Conservation (phyloP, 2,329 filamentous ascomycete species). For the Ophiosphaerella narmari region DNA sequence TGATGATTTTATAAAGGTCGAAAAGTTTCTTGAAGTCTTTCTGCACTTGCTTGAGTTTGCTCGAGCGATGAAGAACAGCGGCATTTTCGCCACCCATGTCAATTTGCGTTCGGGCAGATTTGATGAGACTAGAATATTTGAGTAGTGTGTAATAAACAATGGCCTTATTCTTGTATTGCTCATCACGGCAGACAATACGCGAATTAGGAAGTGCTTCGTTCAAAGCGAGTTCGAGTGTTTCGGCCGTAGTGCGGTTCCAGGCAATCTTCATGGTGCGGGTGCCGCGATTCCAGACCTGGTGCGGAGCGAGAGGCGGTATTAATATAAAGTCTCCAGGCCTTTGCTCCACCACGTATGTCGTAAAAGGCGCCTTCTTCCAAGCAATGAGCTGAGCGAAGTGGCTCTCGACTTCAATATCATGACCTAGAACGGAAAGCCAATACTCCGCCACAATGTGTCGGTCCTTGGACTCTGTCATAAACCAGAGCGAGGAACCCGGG, state of each 20-base stretch:
- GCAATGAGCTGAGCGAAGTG: slow-evolving; percentile 96
- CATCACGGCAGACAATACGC: slow-evolving; percentile 89
- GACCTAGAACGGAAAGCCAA: slow-evolving; percentile 88
- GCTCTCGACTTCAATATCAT: slow-evolving; percentile 95
- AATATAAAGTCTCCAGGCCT: slow-evolving; percentile 89
- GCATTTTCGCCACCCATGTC: slow-evolving; percentile 48
- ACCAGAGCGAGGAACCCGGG: slow-evolving; percentile 92
- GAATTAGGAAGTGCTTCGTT: slow-evolving; percentile 87
- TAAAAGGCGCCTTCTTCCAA: slow-evolving; percentile 93
- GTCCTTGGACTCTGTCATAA: slow-evolving; percentile 97
- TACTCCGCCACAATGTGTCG: slow-evolving; percentile 89
- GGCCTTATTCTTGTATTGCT: slow-evolving; percentile 98
- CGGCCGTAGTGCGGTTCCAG: slow-evolving; percentile 93
- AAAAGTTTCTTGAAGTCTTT: slow-evolving; percentile 84
- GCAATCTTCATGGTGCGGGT: slow-evolving; percentile 96
- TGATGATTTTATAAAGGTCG: slow-evolving; percentile 73
- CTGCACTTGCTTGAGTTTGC: slow-evolving; percentile 71
- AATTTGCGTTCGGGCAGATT: slow-evolving; percentile 63
- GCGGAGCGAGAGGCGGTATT: slow-evolving; percentile 87
- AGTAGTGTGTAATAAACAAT: slow-evolving; percentile 87
- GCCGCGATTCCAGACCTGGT: slow-evolving; percentile 98
- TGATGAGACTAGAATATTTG: slow-evolving; percentile 70
- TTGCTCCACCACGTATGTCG: slow-evolving; percentile 91
- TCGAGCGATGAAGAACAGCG: slow-evolving; percentile 42
- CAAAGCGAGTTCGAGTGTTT: slow-evolving; percentile 85